These are phyloP conservation scores for Syzygium oleosum DNA, from an alignment of 345 rosid species.

Conservation along the genomic window DNA sequence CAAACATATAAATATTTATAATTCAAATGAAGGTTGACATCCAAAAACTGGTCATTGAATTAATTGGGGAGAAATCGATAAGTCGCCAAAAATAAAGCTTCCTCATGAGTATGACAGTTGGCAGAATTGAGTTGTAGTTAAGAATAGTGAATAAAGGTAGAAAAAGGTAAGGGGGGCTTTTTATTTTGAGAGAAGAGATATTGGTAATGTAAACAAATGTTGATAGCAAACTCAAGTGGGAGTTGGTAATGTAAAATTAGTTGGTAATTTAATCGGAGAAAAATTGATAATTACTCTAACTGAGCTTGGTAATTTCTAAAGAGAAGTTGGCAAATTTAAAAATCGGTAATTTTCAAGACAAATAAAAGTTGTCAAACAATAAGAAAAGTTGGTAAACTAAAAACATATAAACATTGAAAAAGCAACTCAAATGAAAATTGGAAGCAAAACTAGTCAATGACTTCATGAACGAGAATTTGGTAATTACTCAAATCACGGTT, in stretches of 20 bases:
- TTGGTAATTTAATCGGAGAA: not conserved
- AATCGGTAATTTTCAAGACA: not conserved
- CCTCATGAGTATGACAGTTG: not conserved
- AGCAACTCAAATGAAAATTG: not conserved
- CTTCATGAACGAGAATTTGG: not conserved
- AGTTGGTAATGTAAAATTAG: not conserved
- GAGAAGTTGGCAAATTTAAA: not conserved
- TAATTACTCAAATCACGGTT: not conserved
- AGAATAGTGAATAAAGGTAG: not conserved
- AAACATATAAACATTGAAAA: not conserved
- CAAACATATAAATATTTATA: not conserved
- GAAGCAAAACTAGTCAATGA: not conserved
- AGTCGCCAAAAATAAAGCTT: not conserved
- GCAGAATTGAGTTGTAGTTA: not conserved
- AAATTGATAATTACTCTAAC: not conserved
- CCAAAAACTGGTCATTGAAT: not conserved
- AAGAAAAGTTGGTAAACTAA: not conserved
- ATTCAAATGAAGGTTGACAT: not conserved
- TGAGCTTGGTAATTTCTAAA: not conserved
- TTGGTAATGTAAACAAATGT: not conserved
- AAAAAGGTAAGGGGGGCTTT: not conserved
- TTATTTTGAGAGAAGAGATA: not conserved
- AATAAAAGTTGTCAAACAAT: not conserved
- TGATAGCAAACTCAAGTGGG: not conserved
- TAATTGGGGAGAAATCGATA: not conserved